Conservation (phyloP, 2,329 filamentous ascomycete genomes). For the Fusarium longipes region DNA sequence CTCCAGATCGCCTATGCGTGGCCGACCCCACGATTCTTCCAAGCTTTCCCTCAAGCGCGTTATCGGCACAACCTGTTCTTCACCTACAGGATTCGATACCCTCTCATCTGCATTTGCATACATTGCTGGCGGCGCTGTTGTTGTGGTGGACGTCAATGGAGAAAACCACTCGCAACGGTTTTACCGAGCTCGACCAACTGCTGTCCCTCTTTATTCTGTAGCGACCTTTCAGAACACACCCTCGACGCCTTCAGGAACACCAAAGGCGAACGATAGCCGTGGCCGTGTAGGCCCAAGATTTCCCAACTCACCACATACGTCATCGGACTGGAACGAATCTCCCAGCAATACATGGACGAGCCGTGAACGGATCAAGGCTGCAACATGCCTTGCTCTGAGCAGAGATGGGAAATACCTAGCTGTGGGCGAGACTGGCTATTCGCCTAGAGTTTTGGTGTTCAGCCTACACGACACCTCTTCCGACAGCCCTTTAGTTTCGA, state of each 20-base stretch:
- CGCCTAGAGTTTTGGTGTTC: constrained; percentile 90
- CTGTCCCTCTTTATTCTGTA: constrained; percentile 72
- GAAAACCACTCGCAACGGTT: constrained; percentile 81
- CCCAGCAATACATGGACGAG: constrained; percentile 84
- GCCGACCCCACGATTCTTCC: constrained; percentile 63
- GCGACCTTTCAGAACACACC: constrained; percentile 63
- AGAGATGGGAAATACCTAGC: constrained; percentile 88
- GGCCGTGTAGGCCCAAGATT: constrained; percentile 63
- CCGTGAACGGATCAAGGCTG: constrained; percentile 91
- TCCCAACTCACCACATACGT: constrained; percentile 61
- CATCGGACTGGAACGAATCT: constrained; percentile 70
- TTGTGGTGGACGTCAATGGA: constrained; percentile 83
- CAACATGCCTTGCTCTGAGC: constrained; percentile 89
- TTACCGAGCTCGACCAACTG: constrained; percentile 85
- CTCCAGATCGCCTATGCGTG: constrained; percentile 70
- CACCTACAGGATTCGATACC: constrained; percentile 87
- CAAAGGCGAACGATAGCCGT: constrained; percentile 72
- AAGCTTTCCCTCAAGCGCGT: constrained; percentile 82
- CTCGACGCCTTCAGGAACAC: constrained; percentile 63
- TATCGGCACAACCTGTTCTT: constrained; percentile 88
- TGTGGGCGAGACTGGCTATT: constrained; percentile 95
- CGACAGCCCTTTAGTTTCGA: constrained; percentile 83
- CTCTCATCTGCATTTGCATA: constrained; percentile 85
- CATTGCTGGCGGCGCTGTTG: constrained; percentile 92
- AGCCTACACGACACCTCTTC: constrained; percentile 82